Evolutionary conservation across 2,329 filamentous ascomycete genomes (phyloP), one percentile per base, ranked within the genome.

Genomic region (Hypoxylon sp.): DNA sequence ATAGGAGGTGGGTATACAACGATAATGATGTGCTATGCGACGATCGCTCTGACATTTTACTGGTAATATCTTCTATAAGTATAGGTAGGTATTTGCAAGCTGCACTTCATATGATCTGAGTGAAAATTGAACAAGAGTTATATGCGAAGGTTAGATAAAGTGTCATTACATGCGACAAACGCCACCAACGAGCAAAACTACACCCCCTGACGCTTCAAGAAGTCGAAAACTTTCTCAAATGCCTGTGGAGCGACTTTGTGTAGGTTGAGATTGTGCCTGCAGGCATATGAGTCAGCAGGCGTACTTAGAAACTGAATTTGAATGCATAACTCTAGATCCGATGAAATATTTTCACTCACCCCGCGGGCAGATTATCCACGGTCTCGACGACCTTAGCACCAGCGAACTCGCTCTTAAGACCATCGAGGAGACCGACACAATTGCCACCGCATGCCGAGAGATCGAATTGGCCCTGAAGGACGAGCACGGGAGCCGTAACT

Each of bases 371-470:
- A 63, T 77, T 57, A 53, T 78, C 76, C n/a, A 78, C 71, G 1
- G 70, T 75, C 62, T 75, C 68, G 5, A 78, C 67, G 3, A 44
- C 68, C 47, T 57, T 60, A 5, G 73, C 71, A 1, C 69, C 63
- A 3, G 70, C 54, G 35, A 78, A 75, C n/a, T 71, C 61, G 0
- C 37, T 54, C 35, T 48, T 66, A 0, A 74, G 47, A 1, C 22
- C 48, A 6, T 73, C 68, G 11, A 78, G 59, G 3, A 76, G 42
- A 3, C 76, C 76, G 5, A 73, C 62, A 19, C 76, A 78, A 31
- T 78, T 70, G 1, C 76, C 76, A 1, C 76, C 76, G 55, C 76
- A 78, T 4, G 75, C 76, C 14, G 76, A 78, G 2, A 76, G 62
- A 46, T 78, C 76, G 46, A 71, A 78, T 26, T 69, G 67, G 8